Evolutionary conservation across 1,284 basidiomycete species (phyloP).

Genomic region (Naganishia albida): DNA sequence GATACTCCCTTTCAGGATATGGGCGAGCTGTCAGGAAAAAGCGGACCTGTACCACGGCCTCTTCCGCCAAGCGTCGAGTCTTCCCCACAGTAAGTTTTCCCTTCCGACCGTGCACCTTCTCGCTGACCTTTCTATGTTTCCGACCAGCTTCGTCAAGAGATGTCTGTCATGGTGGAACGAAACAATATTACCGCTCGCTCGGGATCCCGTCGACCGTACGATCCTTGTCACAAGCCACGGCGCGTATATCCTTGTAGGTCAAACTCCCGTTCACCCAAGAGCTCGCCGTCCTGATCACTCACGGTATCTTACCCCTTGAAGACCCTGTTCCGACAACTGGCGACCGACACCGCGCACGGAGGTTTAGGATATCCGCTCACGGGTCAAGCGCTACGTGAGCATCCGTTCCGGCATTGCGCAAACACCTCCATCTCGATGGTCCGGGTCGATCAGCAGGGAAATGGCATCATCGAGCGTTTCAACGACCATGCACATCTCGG

Average conservation of each 20-base stretch:
- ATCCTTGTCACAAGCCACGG: slow-evolving; percentile 49
- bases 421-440: slow-evolving; percentile 30
- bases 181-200: slow-evolving; percentile 20
- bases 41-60: slow-evolving; percentile 27
- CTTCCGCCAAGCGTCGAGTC: slow-evolving; percentile 25
- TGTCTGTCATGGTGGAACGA: slow-evolving; percentile 24
- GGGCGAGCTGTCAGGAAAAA: slow-evolving; percentile 25
- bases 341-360: slow-evolving; percentile 3
- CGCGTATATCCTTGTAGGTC: slow-evolving; percentile 42
- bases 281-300: not conserved
- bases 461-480: slow-evolving; percentile 24
- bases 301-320: not conserved
- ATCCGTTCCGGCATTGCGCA: slow-evolving; percentile 27
- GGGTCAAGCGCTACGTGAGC: slow-evolving; percentile 3
- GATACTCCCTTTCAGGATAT: slow-evolving; percentile 13
- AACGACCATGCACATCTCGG: slow-evolving; percentile 26
- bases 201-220: slow-evolving; percentile 22
- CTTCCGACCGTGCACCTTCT: too few species aligned
- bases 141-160: slow-evolving; percentile 5
- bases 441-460: slow-evolving; percentile 28
- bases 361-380: slow-evolving; percentile 19
- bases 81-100: slow-evolving; percentile 1
- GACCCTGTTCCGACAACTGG: slow-evolving; percentile 24
- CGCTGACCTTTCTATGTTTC: too few species aligned
- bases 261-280: too few species aligned